Base-by-base conservation (phyloP, 2,329 filamentous ascomycete genomes). In the Microdochium paspali region DNA sequence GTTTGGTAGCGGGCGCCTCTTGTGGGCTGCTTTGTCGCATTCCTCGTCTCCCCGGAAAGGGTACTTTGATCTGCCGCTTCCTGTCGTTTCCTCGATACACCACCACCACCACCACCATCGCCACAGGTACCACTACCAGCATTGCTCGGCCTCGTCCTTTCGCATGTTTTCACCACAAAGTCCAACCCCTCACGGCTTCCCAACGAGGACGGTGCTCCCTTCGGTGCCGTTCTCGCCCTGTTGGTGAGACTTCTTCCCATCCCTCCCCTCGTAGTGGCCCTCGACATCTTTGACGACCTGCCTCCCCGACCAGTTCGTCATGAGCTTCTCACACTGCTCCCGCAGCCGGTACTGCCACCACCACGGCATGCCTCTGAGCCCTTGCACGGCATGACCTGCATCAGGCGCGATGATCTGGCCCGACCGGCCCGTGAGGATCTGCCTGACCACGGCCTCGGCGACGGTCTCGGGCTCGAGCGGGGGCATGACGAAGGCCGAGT, bases 341-440 rank as follows among this genome's bases (percentile, higher is more conserved):
- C 80, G 65, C 50, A 76, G n/a, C 24, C 61, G 58, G 52, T 73
- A 67, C 65, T 80, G 73, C 56, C 79, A 70, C 81, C 81, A 86
- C 53, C 77, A 63, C n/a, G 83, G 82, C 52, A 77, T 63, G 0
- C 64, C 69, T 24, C 77, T 66, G 51, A 79, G 59, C 24, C 68
- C 66, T 45, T 70, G 52, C 44, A 74, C 53, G 2, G 61, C 48
- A 6, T 55, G 57, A 3, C 64, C 67, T 24, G 70, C 64, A 1
- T 62, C 69, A 0, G 81, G 81, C 46, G 79, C 30, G n/a, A 78
- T 54, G n/a, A 85, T 57, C 62, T 80, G 72, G 2, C 72, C 74
- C 56, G 76, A 79, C 51, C 68, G 61, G 2, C 79, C 80, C 2
- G 53, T 66, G 21, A 82, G 54, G 4, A 85, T 74, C 55, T 81